Percentiles rank a stretch among this genome's conserved stretches.
Evolutionary conservation across 2,329 filamentous ascomycete genomes (phyloP).

Genomic region (Cryphonectria parasitica): DNA sequence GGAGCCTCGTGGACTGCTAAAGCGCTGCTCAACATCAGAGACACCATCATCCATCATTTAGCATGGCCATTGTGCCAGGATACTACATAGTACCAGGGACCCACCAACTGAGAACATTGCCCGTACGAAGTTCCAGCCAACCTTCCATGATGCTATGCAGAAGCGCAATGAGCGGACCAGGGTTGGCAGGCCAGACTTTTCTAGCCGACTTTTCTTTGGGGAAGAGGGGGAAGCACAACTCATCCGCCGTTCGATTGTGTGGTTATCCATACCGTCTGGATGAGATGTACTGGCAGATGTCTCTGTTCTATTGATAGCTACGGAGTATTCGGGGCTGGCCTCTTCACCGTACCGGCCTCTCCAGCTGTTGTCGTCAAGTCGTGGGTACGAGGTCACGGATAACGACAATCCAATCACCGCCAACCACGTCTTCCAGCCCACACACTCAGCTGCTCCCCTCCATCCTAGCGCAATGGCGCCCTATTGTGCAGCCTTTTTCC

Average conservation of each 20-base stretch:
- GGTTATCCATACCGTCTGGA: background rate
- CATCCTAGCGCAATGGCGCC: conserved; percentile 30
- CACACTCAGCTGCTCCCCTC: conserved; percentile 34
- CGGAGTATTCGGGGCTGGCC: conserved; percentile 34
- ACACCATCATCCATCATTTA: background rate
- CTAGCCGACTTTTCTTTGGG: background rate
- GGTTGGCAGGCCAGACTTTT: background rate
- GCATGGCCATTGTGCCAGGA: background rate
- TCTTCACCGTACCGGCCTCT: conserved; percentile 37
- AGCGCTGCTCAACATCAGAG: background rate
- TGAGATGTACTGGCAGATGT: conserved; percentile 11
- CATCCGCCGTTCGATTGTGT: background rate
- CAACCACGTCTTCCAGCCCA: conserved; percentile 40
- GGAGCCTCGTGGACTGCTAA: background rate
- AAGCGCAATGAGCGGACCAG: conserved; percentile 1
- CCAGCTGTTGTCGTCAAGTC: conserved; percentile 31
- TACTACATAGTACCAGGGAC: background rate
- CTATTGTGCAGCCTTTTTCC: conserved; percentile 12
- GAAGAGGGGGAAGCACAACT: background rate
- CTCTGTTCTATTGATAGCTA: conserved; percentile 3
- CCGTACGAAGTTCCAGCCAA: background rate
- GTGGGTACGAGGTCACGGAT: conserved; percentile 35
- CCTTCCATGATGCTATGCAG: background rate
- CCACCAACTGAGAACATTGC: background rate
- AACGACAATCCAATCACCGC: conserved; percentile 38